Conservation (phyloP, 2,329 filamentous ascomycete genomes). For the Gremmenia infestans region DNA sequence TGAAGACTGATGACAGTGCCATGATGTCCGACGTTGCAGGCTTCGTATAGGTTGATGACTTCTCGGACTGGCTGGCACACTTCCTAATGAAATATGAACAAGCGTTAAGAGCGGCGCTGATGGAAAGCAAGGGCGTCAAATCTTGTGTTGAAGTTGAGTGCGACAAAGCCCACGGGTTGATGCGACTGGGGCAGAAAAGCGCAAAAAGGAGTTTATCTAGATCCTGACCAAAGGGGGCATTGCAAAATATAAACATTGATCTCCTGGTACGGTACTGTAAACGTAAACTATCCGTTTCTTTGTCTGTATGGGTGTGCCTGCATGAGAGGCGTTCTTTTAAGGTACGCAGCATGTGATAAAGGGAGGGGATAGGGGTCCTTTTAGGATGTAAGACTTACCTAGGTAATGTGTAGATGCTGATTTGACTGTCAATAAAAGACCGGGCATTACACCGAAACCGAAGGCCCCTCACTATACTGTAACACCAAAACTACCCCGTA, state of each 20-base stretch:
- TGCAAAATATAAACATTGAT: constrained; percentile 2
- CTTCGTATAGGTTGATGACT: background rate
- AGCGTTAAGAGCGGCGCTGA: constrained; percentile 8
- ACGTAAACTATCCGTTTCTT: background rate
- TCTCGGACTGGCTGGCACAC: constrained; percentile 8
- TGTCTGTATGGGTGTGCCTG: background rate
- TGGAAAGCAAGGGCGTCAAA: constrained; percentile 16
- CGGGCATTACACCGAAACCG: background rate
- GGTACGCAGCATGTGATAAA: background rate
- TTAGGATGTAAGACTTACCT: background rate
- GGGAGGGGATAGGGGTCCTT: too few relatives aligned
- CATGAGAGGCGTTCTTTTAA: background rate
- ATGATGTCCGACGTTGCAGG: background rate
- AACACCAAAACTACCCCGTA: too few relatives aligned
- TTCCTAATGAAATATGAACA: constrained; percentile 17
- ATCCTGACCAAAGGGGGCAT: constrained; percentile 12
- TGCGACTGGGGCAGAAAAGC: constrained; percentile 27
- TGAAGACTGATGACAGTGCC: constrained; percentile 4
- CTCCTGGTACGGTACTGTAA: background rate
- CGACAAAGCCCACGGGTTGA: constrained; percentile 8
- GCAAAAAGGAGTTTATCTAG: constrained; percentile 29
- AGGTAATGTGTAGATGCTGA: background rate
- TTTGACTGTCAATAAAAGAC: background rate
- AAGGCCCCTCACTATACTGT: too few relatives aligned
- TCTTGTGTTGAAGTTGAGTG: constrained; percentile 15